phyloP scores from a whole-genome alignment of 306 rosid species.

The Cucumis cinereus region DNA sequence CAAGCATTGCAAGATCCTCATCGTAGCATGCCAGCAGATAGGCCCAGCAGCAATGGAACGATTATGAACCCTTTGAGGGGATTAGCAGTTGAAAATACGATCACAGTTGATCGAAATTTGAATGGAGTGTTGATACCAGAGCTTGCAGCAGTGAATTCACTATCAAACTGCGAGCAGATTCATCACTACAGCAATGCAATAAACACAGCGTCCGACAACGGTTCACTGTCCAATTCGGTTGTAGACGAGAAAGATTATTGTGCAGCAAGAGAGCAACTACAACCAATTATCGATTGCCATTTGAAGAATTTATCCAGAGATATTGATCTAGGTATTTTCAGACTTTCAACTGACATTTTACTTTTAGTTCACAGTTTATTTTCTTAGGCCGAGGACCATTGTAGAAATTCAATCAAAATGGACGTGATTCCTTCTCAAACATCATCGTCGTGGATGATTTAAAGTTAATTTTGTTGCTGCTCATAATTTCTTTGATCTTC shows the following conservation, averaged over 20 bases:
- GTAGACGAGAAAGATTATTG: conserved; percentile 33
- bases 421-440: not conserved
- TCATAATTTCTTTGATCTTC: conserved; percentile 7
- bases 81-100: conserved; percentile 24
- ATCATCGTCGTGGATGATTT: not conserved
- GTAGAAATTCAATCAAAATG: not conserved
- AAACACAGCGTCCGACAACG: conserved; percentile 20
- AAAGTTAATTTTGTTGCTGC: not conserved
- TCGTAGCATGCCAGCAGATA: conserved; percentile 13
- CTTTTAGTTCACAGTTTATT: not conserved
- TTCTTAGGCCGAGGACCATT: not conserved
- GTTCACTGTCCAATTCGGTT: conserved; percentile 12
- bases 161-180: conserved; percentile 29
- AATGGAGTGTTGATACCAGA: conserved; percentile 42
- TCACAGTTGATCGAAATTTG: conserved; percentile 19
- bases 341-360: not conserved
- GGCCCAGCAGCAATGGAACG: conserved; percentile 16
- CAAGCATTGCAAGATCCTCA: conserved; percentile 38
- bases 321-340: conserved; percentile 37
- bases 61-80: conserved; percentile 26
- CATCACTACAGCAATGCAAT: conserved; percentile 36
- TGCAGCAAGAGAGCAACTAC: conserved; percentile 53
- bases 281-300: conserved; percentile 46
- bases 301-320: conserved; percentile 41
- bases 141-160: conserved; percentile 23